These are phyloP conservation scores for Lentinula edodes DNA, from an alignment of 768 basidiomycete species.

Conservation along the genomic window DNA sequence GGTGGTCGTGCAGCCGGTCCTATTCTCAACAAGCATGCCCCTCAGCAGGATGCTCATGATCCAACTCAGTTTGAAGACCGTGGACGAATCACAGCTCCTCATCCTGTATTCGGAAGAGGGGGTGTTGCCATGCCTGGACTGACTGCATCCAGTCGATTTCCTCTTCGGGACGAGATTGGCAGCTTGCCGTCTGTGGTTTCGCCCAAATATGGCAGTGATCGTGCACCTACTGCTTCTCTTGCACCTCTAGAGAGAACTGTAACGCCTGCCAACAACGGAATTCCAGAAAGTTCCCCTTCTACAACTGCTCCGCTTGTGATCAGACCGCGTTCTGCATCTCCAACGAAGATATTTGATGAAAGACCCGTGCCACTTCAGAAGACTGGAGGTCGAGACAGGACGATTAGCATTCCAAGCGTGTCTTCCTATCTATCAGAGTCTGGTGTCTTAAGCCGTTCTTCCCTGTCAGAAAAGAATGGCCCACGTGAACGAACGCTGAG, in stretches of 20 bases:
- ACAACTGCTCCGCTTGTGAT: background rate
- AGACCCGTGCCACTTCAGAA: constrained; percentile 31
- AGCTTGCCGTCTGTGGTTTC: background rate
- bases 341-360: constrained; percentile 17
- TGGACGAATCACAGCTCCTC: constrained; percentile 43
- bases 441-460: background rate
- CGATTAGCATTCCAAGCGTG: constrained; percentile 40
- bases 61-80: constrained; percentile 66
- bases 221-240: background rate
- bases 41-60: constrained; percentile 63
- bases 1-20: constrained; percentile 75
- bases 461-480: background rate
- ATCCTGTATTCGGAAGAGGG: constrained; percentile 72
- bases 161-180: background rate
- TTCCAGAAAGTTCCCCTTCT: background rate
- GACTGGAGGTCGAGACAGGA: constrained; percentile 41
- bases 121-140: constrained; percentile 78
- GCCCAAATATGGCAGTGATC: background rate
- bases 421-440: background rate
- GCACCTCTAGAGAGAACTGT: background rate
- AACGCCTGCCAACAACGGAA: background rate
- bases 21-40: constrained; percentile 63
- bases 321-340: constrained; percentile 2
- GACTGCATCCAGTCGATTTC: constrained; percentile 18
- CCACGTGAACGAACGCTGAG: background rate